Base-by-base conservation (phyloP, 2,329 filamentous ascomycete genomes). In the Hypomyces perniciosus region DNA sequence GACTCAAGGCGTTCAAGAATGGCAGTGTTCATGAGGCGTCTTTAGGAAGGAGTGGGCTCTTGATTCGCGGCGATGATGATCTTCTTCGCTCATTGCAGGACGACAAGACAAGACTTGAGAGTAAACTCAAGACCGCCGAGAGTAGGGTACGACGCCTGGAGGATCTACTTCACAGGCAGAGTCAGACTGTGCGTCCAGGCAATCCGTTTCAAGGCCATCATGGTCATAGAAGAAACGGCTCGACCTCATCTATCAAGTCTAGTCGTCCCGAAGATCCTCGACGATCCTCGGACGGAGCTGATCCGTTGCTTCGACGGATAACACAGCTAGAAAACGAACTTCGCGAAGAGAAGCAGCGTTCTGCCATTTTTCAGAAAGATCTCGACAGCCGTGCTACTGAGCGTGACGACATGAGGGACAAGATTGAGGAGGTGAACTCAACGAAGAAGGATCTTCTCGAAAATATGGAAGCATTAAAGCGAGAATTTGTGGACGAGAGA, bases 361-460 rank as follows among this genome's bases (percentile, higher is more conserved):
- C 83, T 0, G 75, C 80, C 8, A 75, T 73, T 4, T 69, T 93
- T 8, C 85, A 92, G 57, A 85, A 84, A 59, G 88, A 95, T 54
- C 77, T 86, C 3, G 75, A 79, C 48, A 70, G 73, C 3, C 77
- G 78, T 46, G 73, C 65, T 57, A 80, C 74, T 46, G 79, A 77
- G 58, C 81, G 80, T 63, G 79, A 73, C 59, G 78, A 81, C 59
- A 80, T 80, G 62, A 84, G 79, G 71, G 80, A 74, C 61, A 85
- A 84, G 60, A 80, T 96, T 54, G 83, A 93, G 56, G 92, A 97
- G 66, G 88, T 83, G 5, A 89, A 93, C 59, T 91, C 89, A 3
- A 96, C 88, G 1, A 99, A 99, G 68, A 87, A 88, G 60, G 93
- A 97, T 66, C 80, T 99, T 8, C 83, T 99, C 70, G 86, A 89